Evolutionary conservation across 2,329 filamentous ascomycete genomes (phyloP).

Genomic region (Chaetothyriales sp.): DNA sequence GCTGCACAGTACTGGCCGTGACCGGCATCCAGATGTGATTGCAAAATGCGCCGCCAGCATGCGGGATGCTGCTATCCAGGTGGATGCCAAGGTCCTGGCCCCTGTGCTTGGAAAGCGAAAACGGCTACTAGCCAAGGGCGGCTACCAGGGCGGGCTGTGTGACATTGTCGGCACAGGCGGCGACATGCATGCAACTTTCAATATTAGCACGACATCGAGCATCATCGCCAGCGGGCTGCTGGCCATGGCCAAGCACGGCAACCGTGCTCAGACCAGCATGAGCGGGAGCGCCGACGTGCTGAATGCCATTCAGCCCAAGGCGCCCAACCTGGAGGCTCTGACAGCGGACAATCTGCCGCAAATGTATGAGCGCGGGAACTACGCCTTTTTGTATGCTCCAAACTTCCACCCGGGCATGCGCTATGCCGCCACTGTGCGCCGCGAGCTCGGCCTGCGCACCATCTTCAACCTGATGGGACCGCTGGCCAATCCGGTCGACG

Average conservation of each 20-base stretch:
- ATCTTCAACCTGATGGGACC: conserved; percentile 96
- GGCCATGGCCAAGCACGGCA: conserved; percentile 85
- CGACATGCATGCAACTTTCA: conserved; percentile 95
- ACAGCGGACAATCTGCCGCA: conserved; percentile 53
- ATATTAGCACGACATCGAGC: conserved; percentile 87
- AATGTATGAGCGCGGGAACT: conserved; percentile 71
- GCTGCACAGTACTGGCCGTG: conserved; percentile 77
- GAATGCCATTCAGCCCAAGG: conserved; percentile 53
- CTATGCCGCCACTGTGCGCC: conserved; percentile 70
- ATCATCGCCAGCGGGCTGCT: conserved; percentile 79
- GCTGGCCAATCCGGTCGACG: conserved; percentile 77
- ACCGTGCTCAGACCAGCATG: conserved; percentile 85
- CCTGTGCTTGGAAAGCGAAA: conserved; percentile 38
- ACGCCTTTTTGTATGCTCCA: conserved; percentile 88
- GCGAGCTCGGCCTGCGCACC: conserved; percentile 80
- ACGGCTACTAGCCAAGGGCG: conserved; percentile 46
- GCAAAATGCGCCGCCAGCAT: conserved; percentile 72
- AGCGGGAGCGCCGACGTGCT: conserved; percentile 91
- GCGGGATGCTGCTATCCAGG: conserved; percentile 59
- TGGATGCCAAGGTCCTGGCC: conserved; percentile 50
- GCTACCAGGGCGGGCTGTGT: conserved; percentile 68
- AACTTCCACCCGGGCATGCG: conserved; percentile 94
- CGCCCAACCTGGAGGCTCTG: conserved; percentile 61
- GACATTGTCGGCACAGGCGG: conserved; percentile 97
- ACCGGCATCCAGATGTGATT: conserved; percentile 71